A percentile compares a stretch with the other conserved stretches of the same genome.
These are phyloP conservation scores for Homolaphlyctis polyrhiza DNA, from an alignment of 371 early-diverging fungal species.

Conservation along the genomic window DNA sequence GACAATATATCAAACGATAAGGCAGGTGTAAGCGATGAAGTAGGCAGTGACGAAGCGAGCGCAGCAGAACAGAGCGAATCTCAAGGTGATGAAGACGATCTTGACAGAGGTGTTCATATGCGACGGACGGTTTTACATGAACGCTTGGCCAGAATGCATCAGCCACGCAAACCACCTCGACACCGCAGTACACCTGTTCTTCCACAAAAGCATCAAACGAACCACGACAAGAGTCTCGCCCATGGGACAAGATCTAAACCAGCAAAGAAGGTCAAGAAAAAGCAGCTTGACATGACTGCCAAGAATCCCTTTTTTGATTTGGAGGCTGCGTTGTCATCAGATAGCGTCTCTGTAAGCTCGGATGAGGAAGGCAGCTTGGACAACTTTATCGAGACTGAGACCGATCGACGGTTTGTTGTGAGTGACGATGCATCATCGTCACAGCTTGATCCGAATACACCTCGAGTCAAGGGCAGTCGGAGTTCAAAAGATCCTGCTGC, in stretches of 20 bases:
- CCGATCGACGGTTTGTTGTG: conserved; percentile 4
- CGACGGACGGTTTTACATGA: no score
- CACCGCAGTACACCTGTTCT: not conserved
- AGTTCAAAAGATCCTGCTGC: not conserved
- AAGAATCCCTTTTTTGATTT: conserved; percentile 19
- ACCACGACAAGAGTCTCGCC: no score
- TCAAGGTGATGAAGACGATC: no score
- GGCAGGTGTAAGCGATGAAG: no score
- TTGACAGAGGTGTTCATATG: no score
- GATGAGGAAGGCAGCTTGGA: conserved; percentile 1
- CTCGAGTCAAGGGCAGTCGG: not conserved
- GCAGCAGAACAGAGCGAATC: no score
- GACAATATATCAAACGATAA: no score
- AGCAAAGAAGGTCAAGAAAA: not conserved
- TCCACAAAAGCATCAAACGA: not conserved
- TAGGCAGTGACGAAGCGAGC: no score
- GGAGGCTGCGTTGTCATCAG: conserved; percentile 21
- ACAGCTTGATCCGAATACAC: not conserved
- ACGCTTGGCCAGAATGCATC: no score
- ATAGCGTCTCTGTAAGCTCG: not conserved
- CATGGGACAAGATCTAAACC: no score
- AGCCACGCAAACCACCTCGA: not conserved
- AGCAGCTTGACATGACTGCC: no score
- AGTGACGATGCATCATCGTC: not conserved
- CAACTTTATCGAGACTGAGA: not conserved